phyloP scores from a whole-genome alignment of 1,284 basidiomycete genomes.

The Rhodotorula sp. region DNA sequence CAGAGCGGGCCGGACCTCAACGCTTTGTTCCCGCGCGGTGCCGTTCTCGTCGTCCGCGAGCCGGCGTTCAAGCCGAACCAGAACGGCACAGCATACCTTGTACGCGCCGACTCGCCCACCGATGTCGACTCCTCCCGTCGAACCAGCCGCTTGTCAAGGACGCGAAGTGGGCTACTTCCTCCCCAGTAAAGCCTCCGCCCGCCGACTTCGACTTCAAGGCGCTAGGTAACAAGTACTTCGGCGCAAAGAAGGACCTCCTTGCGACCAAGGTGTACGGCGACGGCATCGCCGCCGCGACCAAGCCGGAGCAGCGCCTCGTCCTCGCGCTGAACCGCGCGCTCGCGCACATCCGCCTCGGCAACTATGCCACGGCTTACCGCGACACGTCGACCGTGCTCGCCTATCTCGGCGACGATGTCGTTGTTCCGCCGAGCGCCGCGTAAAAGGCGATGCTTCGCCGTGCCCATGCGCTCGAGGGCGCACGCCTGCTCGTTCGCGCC shows the following conservation, averaged over 20 bases:
- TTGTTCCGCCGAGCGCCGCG: neutral
- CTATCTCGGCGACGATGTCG: neutral
- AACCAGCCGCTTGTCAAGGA: neutral
- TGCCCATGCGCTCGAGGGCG: conserved; percentile 1
- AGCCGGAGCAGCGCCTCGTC: neutral
- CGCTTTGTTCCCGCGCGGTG: conserved; percentile 48
- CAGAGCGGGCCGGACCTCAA: conserved; percentile 44
- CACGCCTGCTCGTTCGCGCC: neutral
- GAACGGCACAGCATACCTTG: conserved; percentile 11
- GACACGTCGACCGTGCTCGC: conserved; percentile 3
- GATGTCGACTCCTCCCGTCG: neutral
- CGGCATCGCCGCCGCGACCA: neutral
- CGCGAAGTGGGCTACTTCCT: neutral
- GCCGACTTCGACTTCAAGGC: conserved; percentile 4
- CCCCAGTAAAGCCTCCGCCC: neutral
- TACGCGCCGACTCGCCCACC: conserved; percentile 49
- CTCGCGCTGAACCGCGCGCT: conserved; percentile 19
- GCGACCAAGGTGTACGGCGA: conserved; percentile 13
- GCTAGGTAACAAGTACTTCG: conserved; percentile 4
- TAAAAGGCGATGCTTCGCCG: conserved; percentile 6
- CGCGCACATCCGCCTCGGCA: conserved; percentile 8
- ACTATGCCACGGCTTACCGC: neutral
- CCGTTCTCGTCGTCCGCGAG: conserved; percentile 50
- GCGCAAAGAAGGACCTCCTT: neutral
- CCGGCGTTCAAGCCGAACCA: conserved; percentile 43